Base-by-base conservation (phyloP, 2,329 filamentous ascomycete genomes). In the Cordyceps cicadae region DNA sequence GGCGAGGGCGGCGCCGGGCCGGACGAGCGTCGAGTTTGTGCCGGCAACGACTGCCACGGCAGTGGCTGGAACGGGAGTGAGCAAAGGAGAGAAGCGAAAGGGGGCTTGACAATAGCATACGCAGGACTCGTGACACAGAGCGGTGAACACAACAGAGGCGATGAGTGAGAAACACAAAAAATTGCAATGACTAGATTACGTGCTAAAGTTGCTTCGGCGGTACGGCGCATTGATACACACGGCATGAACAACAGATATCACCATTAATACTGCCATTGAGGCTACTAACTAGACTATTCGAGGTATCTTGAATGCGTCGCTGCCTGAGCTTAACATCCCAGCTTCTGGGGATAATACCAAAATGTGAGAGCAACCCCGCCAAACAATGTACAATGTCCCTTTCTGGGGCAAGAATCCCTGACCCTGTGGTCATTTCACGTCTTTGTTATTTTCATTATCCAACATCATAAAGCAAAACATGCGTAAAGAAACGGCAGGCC, bases 11-110 rank as follows among this genome's bases (percentile, higher is more conserved):
- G 68, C 67, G n/a, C 79, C 79, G 0, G 72, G 74, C 29, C 69
- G 73, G 62, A 71, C 66, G 26, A 69, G 74, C 1, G 71, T 84
- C 1, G 80, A 82, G 17, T 85, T 85, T 71, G 81, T 83, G 8
- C 66, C 43, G 43, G 50, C 32, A n/a, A 43, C 39, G 34, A 60
- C 50, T 34, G 26, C 17, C 46, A 19, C 14, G 21, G 29, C 29
- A 8, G 3, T 8, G 29, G 29, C 29, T 6, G 29, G 29, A 7
- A 24, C 19, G 48, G 53, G 26, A 45, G 69, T 68, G 65, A 66
- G n/a, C 68, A 74, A 64, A 73, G 66, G 66, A 21, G 68, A 74
- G 64, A 73, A 73, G 65, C 67, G 68, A 55, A 73, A 74, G 63
- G 64, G 73, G 34, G 69, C 69, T 17, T 61, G 59, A 53, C 43